phyloP scores from a whole-genome alignment of 495 filamentous ascomycete species.

The Aspergillus avenaceus region DNA sequence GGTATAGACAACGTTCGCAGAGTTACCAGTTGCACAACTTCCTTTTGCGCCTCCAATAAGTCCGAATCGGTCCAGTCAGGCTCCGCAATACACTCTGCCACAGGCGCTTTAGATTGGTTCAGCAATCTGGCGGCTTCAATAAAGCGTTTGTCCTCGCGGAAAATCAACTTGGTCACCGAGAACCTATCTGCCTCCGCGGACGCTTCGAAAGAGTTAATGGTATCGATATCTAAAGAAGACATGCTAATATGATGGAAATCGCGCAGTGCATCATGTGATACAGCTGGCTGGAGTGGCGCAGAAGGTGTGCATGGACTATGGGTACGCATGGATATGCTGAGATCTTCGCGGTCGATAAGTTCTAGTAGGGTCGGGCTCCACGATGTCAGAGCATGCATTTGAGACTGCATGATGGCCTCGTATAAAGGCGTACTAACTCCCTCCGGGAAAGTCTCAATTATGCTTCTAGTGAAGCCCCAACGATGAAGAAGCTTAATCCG shows the following conservation, averaged over 20 bases:
- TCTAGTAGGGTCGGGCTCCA: slow-evolving; percentile 69
- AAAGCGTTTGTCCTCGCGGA: slow-evolving; percentile 84
- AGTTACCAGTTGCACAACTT: slow-evolving; percentile 76
- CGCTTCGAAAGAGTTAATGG: slow-evolving; percentile 57
- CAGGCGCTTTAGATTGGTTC: slow-evolving; percentile 68
- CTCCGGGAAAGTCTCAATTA: slow-evolving; percentile 76
- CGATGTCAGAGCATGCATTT: slow-evolving; percentile 70
- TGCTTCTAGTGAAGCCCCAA: slow-evolving; percentile 39
- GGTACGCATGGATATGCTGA: slow-evolving; percentile 60
- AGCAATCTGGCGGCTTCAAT: slow-evolving; percentile 75
- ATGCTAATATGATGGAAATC: slow-evolving; percentile 73
- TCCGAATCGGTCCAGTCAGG: slow-evolving; percentile 79
- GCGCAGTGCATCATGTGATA: slow-evolving; percentile 60
- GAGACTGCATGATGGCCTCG: slow-evolving; percentile 78
- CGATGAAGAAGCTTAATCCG: slow-evolving; percentile 40
- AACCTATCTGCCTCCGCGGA: slow-evolving; percentile 75
- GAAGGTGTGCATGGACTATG: slow-evolving; percentile 27
- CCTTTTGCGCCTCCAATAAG: slow-evolving; percentile 90
- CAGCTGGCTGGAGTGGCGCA: slow-evolving; percentile 35
- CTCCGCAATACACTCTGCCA: slow-evolving; percentile 71
- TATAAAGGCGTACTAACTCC: slow-evolving; percentile 72
- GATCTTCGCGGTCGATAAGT: slow-evolving; percentile 78
- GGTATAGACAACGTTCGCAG: slow-evolving; percentile 84
- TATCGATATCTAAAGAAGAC: slow-evolving; percentile 55
- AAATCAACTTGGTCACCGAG: slow-evolving; percentile 76